phyloP scores from a whole-genome alignment of 2,329 filamentous ascomycete species.

The Myriosclerotinia scirpicola region DNA sequence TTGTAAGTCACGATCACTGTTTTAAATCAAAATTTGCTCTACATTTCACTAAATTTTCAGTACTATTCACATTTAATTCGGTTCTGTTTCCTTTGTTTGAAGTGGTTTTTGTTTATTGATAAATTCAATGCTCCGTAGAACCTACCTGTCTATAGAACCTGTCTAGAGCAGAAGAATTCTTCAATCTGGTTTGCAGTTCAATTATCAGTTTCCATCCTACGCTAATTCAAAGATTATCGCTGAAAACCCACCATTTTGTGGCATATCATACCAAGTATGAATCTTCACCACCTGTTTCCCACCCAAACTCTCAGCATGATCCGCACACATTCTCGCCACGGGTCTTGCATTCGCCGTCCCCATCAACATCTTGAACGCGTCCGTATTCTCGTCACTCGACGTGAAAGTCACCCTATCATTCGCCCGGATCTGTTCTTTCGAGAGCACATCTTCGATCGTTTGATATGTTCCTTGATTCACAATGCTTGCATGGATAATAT shows the following conservation, averaged over 20 bases:
- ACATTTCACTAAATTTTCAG: no score
- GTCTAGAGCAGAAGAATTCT: no score
- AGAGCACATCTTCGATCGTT: neutral
- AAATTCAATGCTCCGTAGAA: no score
- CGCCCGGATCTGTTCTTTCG: no score
- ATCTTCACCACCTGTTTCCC: neutral
- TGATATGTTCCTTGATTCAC: neutral
- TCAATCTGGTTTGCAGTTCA: no score
- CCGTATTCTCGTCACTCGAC: neutral
- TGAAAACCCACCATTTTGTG: accelerated
- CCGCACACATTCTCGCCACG: neutral
- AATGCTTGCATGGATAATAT: neutral
- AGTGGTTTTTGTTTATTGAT: no score
- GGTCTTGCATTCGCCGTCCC: neutral
- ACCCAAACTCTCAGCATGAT: neutral
- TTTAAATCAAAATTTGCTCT: no score
- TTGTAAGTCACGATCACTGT: no score
- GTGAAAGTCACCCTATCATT: neutral
- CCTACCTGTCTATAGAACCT: no score
- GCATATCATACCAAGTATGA: neutral
- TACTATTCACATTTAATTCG: no score
- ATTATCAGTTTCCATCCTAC: neutral
- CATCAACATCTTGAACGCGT: neutral
- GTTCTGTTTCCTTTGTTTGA: no score
- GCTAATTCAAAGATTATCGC: neutral